phyloP scores from a whole-genome alignment of 2,329 filamentous ascomycete genomes.

The Fusarium subtropicale region DNA sequence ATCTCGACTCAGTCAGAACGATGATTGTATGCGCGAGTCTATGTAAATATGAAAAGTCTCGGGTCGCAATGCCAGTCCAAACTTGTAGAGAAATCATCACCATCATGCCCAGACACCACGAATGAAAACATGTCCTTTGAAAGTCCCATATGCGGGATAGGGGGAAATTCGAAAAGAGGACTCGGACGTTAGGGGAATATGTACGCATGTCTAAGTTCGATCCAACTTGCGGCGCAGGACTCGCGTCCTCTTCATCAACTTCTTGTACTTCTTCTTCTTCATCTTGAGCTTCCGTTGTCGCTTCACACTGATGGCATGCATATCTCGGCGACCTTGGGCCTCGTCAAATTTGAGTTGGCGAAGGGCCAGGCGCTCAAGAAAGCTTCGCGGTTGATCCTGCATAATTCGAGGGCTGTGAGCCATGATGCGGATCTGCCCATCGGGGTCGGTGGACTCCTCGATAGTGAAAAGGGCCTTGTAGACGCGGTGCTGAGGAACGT shows the following conservation, averaged over 20 bases:
- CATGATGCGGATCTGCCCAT: constrained; percentile 70
- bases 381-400: constrained; percentile 65
- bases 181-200: constrained; percentile 41
- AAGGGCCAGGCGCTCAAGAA: constrained; percentile 76
- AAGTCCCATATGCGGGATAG: constrained; percentile 37
- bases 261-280: constrained; percentile 99
- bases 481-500: constrained; percentile 62
- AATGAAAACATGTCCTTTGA: constrained; percentile 42
- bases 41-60: constrained; percentile 48
- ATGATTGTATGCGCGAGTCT: constrained; percentile 53
- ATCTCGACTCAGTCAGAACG: constrained; percentile 44
- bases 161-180: constrained; percentile 39
- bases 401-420: constrained; percentile 71
- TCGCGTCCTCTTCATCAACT: constrained; percentile 92
- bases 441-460: constrained; percentile 71
- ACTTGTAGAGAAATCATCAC: constrained; percentile 43
- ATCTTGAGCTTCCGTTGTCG: constrained; percentile 95
- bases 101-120: constrained; percentile 50
- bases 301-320: constrained; percentile 90
- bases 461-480: constrained; percentile 75
- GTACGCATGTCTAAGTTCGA: constrained; percentile 61
- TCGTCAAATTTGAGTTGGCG: constrained; percentile 72
- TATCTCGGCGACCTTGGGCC: constrained; percentile 63
- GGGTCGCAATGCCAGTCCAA: constrained; percentile 48
- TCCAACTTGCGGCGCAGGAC: constrained; percentile 88